Conservation (phyloP, 2,329 filamentous ascomycete species). For the Diaporthe ilicicola region DNA sequence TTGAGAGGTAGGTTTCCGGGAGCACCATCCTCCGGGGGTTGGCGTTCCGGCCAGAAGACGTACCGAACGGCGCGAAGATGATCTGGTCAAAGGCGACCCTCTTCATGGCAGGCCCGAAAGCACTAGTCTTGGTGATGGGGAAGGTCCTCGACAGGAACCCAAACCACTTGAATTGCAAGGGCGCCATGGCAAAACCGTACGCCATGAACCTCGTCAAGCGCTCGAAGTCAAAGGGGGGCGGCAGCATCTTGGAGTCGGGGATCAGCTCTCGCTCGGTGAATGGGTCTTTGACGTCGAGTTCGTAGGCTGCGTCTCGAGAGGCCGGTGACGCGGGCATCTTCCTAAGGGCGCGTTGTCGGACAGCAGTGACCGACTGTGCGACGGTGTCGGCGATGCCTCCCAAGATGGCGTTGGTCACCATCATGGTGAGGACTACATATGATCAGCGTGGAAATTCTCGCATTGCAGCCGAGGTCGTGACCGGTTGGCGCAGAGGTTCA, state of each 20-base stretch:
- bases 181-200: slow-evolving; percentile 96
- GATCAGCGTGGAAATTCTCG: slow-evolving; percentile 12
- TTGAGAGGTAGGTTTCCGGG: too few relatives aligned
- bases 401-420: slow-evolving; percentile 97
- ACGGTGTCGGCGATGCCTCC: slow-evolving; percentile 97
- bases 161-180: slow-evolving; percentile 96
- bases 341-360: slow-evolving; percentile 72
- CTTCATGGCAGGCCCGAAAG: slow-evolving; percentile 83
- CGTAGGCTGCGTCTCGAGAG: slow-evolving; percentile 79
- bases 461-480: background rate
- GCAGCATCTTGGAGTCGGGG: slow-evolving; percentile 67
- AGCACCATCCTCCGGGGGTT: slow-evolving; percentile 37
- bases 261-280: slow-evolving; percentile 72
- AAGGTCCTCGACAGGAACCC: slow-evolving; percentile 83
- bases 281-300: slow-evolving; percentile 83
- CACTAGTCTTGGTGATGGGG: slow-evolving; percentile 80
- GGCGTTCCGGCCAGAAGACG: slow-evolving; percentile 35
- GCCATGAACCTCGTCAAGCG: slow-evolving; percentile 94
- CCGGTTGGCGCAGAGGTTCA: background rate
- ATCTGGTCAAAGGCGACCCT: slow-evolving; percentile 92
- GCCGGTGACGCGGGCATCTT: slow-evolving; percentile 69
- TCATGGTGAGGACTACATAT: slow-evolving; percentile 85
- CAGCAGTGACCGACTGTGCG: slow-evolving; percentile 88
- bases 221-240: slow-evolving; percentile 94
- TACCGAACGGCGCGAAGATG: slow-evolving; percentile 88